These are phyloP conservation scores for Sugiyamaella japonica DNA, from an alignment of 1,139 yeast species.

Conservation along the genomic window DNA sequence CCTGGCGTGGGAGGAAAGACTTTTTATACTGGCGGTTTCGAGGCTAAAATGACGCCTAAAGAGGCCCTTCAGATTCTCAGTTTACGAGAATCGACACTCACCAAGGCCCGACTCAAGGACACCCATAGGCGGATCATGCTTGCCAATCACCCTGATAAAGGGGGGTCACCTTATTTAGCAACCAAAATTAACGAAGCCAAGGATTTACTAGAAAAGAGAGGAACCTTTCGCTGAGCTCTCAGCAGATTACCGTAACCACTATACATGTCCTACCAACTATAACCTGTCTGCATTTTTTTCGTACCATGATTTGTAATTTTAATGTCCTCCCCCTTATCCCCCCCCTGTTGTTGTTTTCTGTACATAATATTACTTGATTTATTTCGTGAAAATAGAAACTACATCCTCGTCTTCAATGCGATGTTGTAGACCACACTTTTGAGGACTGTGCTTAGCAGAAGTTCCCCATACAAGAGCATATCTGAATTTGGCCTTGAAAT, in stretches of 20 bases:
- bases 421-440: conserved; percentile 88
- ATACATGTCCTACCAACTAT: neutral
- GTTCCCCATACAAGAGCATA: conserved; percentile 97
- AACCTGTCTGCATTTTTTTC: neutral
- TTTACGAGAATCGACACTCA: conserved; percentile 73
- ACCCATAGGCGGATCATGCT: conserved; percentile 92
- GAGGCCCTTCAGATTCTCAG: conserved; percentile 91
- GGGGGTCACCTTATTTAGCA: conserved; percentile 93
- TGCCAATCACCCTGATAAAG: conserved; percentile 96
- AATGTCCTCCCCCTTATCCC: neutral
- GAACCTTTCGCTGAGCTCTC: conserved; percentile 16
- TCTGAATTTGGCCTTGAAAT: conserved; percentile 86
- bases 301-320: no score
- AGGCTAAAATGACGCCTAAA: conserved; percentile 80
- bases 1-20: conserved; percentile 75
- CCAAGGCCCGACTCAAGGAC: conserved; percentile 79
- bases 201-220: conserved; percentile 65
- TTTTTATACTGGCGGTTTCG: conserved; percentile 84
- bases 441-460: conserved; percentile 93
- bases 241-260: neutral
- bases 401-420: conserved; percentile 91
- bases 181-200: conserved; percentile 97
- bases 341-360: neutral
- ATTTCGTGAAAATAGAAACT: conserved; percentile 83
- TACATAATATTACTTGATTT: conserved; percentile 11